Conservation (phyloP, 23 red algal genomes). For the Gracilaria vermiculophylla region DNA sequence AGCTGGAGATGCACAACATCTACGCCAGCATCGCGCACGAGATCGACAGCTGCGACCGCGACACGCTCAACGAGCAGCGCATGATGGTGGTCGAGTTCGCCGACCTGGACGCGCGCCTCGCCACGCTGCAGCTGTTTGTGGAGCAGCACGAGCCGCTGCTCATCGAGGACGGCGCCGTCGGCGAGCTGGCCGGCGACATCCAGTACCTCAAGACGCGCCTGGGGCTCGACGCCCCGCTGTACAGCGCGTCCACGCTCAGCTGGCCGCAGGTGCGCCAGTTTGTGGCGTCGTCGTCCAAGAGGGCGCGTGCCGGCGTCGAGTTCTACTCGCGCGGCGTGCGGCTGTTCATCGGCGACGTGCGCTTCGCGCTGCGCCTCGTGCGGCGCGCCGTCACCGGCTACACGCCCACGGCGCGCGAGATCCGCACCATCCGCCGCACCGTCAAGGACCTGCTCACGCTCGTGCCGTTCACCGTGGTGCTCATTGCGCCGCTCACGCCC, state of each 20-base stretch:
- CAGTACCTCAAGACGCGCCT: constrained; percentile 84
- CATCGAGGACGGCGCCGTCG: constrained; percentile 87
- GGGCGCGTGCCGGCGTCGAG: constrained; percentile 76
- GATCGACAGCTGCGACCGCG: constrained; percentile 55
- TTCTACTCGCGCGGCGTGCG: constrained; percentile 92
- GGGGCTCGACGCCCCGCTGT: constrained; percentile 84
- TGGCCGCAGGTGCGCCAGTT: constrained; percentile 75
- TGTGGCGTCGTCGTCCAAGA: constrained; percentile 57
- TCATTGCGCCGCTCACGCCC: constrained; percentile 91
- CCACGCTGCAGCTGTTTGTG: constrained; percentile 63
- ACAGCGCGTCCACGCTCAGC: constrained; percentile 68
- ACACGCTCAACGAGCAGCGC: constrained; percentile 70
- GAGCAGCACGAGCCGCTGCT: constrained; percentile 79
- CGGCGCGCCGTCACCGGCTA: constrained; percentile 73
- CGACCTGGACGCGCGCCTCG: constrained; percentile 69
- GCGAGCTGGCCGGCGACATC: constrained; percentile 80
- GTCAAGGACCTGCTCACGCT: constrained; percentile 90
- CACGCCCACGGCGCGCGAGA: constrained; percentile 91
- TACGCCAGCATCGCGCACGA: constrained; percentile 73
- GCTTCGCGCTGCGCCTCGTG: constrained; percentile 81
- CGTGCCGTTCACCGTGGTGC: constrained; percentile 90
- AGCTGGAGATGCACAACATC: constrained; percentile 91
- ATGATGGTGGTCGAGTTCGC: constrained; percentile 90
- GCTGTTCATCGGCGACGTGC: constrained; percentile 82
- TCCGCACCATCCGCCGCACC: constrained; percentile 92